Base-by-base conservation (phyloP, 352 stramenopile species). In the Phytophthora hybrid region DNA sequence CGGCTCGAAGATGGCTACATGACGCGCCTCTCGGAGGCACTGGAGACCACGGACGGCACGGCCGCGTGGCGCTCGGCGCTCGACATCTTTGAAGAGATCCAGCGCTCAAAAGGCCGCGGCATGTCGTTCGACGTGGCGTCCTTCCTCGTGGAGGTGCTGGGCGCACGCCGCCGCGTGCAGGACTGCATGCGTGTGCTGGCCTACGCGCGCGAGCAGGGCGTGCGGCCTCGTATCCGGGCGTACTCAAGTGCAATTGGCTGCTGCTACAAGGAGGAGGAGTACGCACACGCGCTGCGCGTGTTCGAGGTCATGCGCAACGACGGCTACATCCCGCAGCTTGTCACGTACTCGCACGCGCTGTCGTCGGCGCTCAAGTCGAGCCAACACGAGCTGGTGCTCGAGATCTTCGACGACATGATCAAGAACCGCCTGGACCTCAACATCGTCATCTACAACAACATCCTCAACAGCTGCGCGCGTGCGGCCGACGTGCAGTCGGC, bases 381-480 rank as follows among this genome's bases (percentile, higher is more conserved):
- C 14, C 83, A 93, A 62, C 89, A 96, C 62, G 89, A 94, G 67
- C 78, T 96, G 19, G 89, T 96, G 75, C 86, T 96, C 41, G 85
- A 96, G 75, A 94, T 96, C 64, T 96, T 96, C 66, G 88, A 94
- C 71, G 89, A 96, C 60, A 92, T 96, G 85, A 77, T 96, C 46
- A 80, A 75, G 56, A 84, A 95, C 69, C 82, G 86, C 23, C 73
- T 93, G 26, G 84, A 95, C 8, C 78, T 87, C 16, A 86, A 79
- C 23, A 92, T 93, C 49, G 73, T 96, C 31, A 93, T 91, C 62
- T 94, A 93, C 83, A 96, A 96, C 73, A 96, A 83, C 66, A 92
- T 96, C 32, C 79, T 96, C 54, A 94, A 95, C 75, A 93, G 85
- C 63, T 96, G 89, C 49, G 89, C 86, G 18, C 87, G 88, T 31